These are phyloP conservation scores for Cytospora paraplurivora DNA, from an alignment of 2,329 filamentous ascomycete species.

Conservation along the genomic window DNA sequence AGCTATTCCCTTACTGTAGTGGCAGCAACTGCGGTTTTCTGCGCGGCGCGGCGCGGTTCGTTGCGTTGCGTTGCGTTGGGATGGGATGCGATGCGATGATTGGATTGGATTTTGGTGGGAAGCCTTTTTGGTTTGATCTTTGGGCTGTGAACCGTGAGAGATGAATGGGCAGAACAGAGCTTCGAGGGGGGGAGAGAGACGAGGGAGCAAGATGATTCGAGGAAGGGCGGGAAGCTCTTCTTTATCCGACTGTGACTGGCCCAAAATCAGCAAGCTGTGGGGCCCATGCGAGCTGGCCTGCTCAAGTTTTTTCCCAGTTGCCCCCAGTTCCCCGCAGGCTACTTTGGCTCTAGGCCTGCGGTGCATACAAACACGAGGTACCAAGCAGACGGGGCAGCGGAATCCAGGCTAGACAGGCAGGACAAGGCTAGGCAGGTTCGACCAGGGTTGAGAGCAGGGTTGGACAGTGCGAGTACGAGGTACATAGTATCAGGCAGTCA, in stretches of 20 bases:
- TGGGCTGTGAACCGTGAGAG: not conserved
- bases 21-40: not conserved
- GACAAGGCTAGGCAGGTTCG: too few species aligned
- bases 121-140: not conserved
- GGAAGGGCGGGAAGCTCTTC: conserved; percentile 27
- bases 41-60: too few species aligned
- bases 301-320: conserved; percentile 5
- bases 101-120: not conserved
- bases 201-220: conserved; percentile 27
- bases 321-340: conserved; percentile 3
- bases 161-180: conserved; percentile 9
- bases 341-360: not conserved
- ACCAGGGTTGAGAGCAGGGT: not conserved
- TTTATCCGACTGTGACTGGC: conserved; percentile 28
- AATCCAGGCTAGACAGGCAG: not conserved
- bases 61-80: too few species aligned
- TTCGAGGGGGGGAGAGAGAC: conserved; percentile 7
- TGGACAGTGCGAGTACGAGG: not conserved
- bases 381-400: not conserved
- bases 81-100: too few species aligned
- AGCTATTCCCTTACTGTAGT: too few species aligned
- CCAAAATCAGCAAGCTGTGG: conserved; percentile 23
- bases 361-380: not conserved
- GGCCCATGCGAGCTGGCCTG: conserved; percentile 14
- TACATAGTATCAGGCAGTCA: too few species aligned